Base-by-base conservation (phyloP, 306 rosid species). In the Quercus bicolor region DNA sequence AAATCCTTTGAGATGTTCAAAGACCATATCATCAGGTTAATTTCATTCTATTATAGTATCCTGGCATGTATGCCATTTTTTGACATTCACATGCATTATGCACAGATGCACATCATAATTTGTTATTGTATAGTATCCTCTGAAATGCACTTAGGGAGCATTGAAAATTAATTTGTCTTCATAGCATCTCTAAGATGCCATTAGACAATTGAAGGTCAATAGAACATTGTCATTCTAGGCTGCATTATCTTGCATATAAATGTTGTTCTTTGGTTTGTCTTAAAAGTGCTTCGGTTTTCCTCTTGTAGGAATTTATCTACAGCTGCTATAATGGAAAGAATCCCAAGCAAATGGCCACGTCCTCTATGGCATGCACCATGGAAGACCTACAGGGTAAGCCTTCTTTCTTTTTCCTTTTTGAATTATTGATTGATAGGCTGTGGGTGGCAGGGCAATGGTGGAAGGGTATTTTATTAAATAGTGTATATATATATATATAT, bases 271-370 rank as follows among this genome's bases (percentile, higher is more conserved):
- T 37, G 68, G 45, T 72, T 69, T 85, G 53, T 13, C 75, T 84
- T 23, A 79, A 80, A 80, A 48, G 73, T 34, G 40, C 78, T 54
- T 75, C 60, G 34, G 52, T 87, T 80, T 82, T 65, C 84, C 33
- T 66, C 29, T 69, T 76, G 48, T 83, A 94, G 97, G 89, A 79
- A 79, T 73, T 86, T 88, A 10, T 94, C 98, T 1, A 95, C 99
- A 51, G 84, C 99, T 59, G 99, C 98, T 82, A 53, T 95, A 83
- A 93, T 95, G 90, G 99, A 95, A 85, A 93, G 99, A 87, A 91
- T 93, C 73, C 93, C 99, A 66, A 92, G 98, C 82, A 95, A 85
- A 91, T 95, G 99, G 99, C 99, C 99, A 54, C 98, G 99, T 56
- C 99, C 99, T 33, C 84, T 79, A 62, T 95, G 99, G 99, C 99